Base-by-base conservation (phyloP, 495 filamentous ascomycete genomes). In the Bathelium albidoporum region DNA sequence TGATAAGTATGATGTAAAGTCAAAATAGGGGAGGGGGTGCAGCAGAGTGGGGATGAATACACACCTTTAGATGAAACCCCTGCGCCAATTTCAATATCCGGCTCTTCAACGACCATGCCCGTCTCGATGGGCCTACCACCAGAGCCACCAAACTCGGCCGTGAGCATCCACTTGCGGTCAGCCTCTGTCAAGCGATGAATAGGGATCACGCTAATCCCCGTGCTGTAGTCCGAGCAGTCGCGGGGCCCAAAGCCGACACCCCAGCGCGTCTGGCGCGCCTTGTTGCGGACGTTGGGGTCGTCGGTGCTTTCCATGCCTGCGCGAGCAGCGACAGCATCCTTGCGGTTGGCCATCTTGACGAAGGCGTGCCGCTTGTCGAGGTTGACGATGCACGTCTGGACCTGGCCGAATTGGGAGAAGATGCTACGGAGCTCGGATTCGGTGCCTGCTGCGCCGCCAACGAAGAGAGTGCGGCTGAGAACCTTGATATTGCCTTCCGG, bases 301-400 rank as follows among this genome's bases (percentile, higher is more conserved):
- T 85, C 84, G 67, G 84, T 81, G 3, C 85, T 87, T 68, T 96
- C 91, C 91, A 97, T 97, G 45, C 86, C 90, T n/a, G 88, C 84
- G 65, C 94, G 90, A 59, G 94, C 94, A 59, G 72, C 74, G 31
- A 96, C 81, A 12, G 94, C 92, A 71, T 97, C 91, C 32, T 82
- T 78, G 28, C 95, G 91, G 61, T 82, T 89, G 63, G 91, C 82
- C 94, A 99, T 97, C 75, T 99, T 99, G 66, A 99, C 92, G 70
- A 99, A 99, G 14, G 94, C 94, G 76, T 97, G 95, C 26, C 94
- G 88, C 75, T 96, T 97, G 68, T 97, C 95, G 64, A 87, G 86
- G 75, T 97, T 96, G 70, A 97, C 93, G 65, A 99, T 99, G 74
- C 91, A 96, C 12, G 91, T 95, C 70, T 99, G 94, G 1, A 99